phyloP scores from a whole-genome alignment of 768 basidiomycete species.

The Cytidiella melzeri region DNA sequence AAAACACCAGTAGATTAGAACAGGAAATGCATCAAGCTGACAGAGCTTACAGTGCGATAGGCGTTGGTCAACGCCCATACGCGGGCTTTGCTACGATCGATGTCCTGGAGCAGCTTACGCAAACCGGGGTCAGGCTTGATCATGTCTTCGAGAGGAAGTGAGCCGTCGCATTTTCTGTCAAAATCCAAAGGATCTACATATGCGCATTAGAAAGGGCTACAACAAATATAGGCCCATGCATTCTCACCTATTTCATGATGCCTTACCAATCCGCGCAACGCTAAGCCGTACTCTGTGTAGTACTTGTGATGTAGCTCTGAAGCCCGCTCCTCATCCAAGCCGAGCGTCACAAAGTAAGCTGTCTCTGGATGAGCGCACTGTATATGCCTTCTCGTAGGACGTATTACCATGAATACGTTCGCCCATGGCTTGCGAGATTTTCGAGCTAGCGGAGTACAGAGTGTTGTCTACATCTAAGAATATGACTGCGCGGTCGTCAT shows the following conservation, averaged over 20 bases:
- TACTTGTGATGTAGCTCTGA: constrained; percentile 64
- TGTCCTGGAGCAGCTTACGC: constrained; percentile 67
- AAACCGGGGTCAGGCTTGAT: constrained; percentile 58
- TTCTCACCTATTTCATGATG: constrained; percentile 68
- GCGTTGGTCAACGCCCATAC: constrained; percentile 89
- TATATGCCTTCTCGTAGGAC: background rate
- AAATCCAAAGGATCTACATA: constrained; percentile 73
- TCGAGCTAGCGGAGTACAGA: constrained; percentile 70
- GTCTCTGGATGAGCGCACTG: too few species aligned
- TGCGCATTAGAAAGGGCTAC: background rate
- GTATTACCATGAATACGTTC: constrained; percentile 64
- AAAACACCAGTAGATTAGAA: background rate
- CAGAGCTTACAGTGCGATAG: constrained; percentile 51
- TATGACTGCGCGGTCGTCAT: constrained; percentile 55
- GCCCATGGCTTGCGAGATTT: constrained; percentile 76
- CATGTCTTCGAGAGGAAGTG: constrained; percentile 76
- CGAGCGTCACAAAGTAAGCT: constrained; percentile 75
- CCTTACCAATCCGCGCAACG: constrained; percentile 67
- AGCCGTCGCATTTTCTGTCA: constrained; percentile 76
- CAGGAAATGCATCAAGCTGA: background rate
- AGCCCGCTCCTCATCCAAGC: constrained; percentile 63
- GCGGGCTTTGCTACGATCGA: constrained; percentile 69
- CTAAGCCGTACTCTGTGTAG: constrained; percentile 78
- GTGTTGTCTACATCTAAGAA: constrained; percentile 91
- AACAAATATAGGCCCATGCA: background rate